Evolutionary conservation across 768 basidiomycete species (phyloP), one percentile per base, ranked within the genome.

Genomic region (Boletellus emodensis): DNA sequence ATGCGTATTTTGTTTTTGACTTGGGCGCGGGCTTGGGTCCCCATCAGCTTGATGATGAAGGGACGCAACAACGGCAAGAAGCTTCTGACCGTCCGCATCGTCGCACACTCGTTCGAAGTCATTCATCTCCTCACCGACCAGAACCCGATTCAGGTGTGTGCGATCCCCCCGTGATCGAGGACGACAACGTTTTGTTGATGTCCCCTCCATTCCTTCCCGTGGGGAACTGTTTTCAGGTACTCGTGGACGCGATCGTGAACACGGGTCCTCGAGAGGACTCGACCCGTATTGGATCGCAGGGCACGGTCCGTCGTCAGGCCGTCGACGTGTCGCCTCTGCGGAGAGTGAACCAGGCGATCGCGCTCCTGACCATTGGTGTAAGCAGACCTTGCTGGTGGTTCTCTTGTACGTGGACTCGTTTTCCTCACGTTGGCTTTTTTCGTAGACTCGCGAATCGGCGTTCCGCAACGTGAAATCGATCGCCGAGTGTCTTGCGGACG

Each of bases 21-120:
- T 26, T 45, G 49, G 12, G 30, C 30, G 8, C 7, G 30, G 30
- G 30, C 30, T 11, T 30, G 30, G 30, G 30, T 10, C 7, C 8
- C n/a, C 11, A 30, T 18, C 26, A 95, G 93, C 72, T 76, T 99
- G 71, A 99, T 99, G 96, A 99, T 99, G 96, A 96, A 98, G 78
- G 96, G 96, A 55, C 94, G 96, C 75, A 99, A 98, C 86, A 98
- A 94, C 77, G 96, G 96, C 69, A 97, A 98, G 81, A 98, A 98
- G 77, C 85, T 98, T 71, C 76, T 99, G 73, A 87, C 96, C 65
- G 91, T 99, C 73, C 93, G 96, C 75, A 99, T 99, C 66, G 96
- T 99, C 66, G 90, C 93, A 53, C 96, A 99, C 74, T 90, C 96
- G 33, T 99, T 99, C 71, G 96, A 99, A 78, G 94, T 99, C 72